A percentile compares a stretch with the other conserved stretches of the same genome.
These are phyloP conservation scores for Termitomyces sp. DNA, from an alignment of 768 basidiomycete genomes.

Conservation along the genomic window DNA sequence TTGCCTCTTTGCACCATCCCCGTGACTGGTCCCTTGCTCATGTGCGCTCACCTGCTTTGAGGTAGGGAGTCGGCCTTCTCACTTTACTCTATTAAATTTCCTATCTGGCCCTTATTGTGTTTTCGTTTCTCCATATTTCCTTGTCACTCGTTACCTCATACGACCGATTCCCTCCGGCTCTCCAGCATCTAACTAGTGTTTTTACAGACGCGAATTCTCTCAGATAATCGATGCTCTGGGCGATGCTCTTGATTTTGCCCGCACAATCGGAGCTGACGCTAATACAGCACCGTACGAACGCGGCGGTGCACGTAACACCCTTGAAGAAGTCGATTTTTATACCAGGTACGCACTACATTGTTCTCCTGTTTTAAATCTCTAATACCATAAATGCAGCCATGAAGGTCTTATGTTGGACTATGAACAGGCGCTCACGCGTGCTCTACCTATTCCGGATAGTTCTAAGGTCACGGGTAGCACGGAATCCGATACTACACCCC, in stretches of 20 bases:
- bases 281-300: constrained; percentile 55
- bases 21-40: constrained; percentile 90
- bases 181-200: neutral
- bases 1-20: constrained; percentile 90
- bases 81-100: neutral
- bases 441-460: constrained; percentile 39
- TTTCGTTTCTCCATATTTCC: neutral
- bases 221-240: constrained; percentile 78
- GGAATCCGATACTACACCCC: constrained; percentile 3
- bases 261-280: constrained; percentile 73
- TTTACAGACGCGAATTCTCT: constrained; percentile 73
- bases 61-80: constrained; percentile 33
- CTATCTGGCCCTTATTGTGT: neutral
- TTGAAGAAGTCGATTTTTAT: constrained; percentile 92
- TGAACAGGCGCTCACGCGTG: constrained; percentile 87
- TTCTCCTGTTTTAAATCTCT: neutral
- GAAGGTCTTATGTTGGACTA: constrained; percentile 92
- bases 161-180: neutral
- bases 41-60: constrained; percentile 78
- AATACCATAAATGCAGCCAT: constrained; percentile 47
- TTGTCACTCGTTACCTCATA: neutral
- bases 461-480: neutral
- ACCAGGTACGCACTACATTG: constrained; percentile 55
- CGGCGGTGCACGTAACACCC: constrained; percentile 64
- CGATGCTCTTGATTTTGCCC: constrained; percentile 91